phyloP scores from a whole-genome alignment of 2,329 filamentous ascomycete species.

The Neoscytalidium dimidiatum region DNA sequence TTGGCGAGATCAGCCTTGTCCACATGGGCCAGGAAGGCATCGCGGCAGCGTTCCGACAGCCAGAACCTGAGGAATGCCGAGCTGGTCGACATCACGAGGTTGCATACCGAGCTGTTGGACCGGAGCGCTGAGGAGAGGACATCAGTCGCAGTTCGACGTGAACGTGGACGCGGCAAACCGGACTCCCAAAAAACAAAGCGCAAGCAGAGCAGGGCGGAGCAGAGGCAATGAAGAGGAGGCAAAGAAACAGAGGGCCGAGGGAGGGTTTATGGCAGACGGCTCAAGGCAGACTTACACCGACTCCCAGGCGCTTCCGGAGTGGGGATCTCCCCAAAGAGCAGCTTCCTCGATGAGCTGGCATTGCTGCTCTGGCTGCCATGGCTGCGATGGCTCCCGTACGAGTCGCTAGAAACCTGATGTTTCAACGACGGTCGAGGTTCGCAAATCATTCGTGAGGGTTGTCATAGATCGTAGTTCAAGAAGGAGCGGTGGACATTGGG shows the following conservation, averaged over 20 bases:
- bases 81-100: slow-evolving; percentile 50
- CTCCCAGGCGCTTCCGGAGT: slow-evolving; percentile 35
- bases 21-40: slow-evolving; percentile 45
- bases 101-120: slow-evolving; percentile 50
- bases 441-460: slow-evolving; percentile 32
- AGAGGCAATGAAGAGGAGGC: slow-evolving; percentile 20
- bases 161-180: not conserved
- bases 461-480: slow-evolving; percentile 21
- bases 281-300: slow-evolving; percentile 17
- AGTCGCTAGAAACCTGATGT: slow-evolving; percentile 19
- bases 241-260: slow-evolving; percentile 18
- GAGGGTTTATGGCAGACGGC: slow-evolving; percentile 5
- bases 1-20: slow-evolving; percentile 45
- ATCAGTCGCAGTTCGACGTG: slow-evolving; percentile 25
- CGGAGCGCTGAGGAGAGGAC: slow-evolving; percentile 38
- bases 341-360: slow-evolving; percentile 38
- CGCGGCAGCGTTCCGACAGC: slow-evolving; percentile 50
- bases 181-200: not conserved
- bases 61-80: slow-evolving; percentile 53
- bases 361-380: slow-evolving; percentile 36
- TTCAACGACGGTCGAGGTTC: slow-evolving; percentile 34
- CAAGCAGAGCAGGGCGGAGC: not conserved
- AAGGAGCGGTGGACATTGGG: slow-evolving; percentile 16
- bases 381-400: slow-evolving; percentile 25
- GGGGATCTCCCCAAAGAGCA: slow-evolving; percentile 54